phyloP scores from a whole-genome alignment of 2,329 filamentous ascomycete species.

The Stagonosporopsis cucurbitacearum region DNA sequence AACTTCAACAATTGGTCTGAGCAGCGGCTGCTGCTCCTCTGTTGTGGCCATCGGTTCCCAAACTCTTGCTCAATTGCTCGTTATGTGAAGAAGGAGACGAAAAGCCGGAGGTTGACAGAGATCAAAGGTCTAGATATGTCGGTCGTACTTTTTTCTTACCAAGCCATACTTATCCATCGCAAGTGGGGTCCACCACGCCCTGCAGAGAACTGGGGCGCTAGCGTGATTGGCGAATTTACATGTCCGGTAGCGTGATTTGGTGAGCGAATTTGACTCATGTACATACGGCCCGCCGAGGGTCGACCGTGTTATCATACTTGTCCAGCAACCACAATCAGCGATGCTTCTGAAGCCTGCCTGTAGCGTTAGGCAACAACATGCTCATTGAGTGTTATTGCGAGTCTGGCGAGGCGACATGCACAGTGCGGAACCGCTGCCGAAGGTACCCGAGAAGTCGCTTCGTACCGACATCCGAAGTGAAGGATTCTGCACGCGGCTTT shows the following conservation, averaged over 20 bases:
- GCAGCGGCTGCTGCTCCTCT: slow-evolving; percentile 42
- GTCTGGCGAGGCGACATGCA: background rate
- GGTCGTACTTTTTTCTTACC: slow-evolving; percentile 16
- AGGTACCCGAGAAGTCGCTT: slow-evolving; percentile 5
- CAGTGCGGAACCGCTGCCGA: background rate
- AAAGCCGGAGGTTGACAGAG: background rate
- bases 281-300: background rate
- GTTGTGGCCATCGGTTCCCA: slow-evolving; percentile 23
- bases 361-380: background rate
- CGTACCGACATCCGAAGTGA: slow-evolving; percentile 1
- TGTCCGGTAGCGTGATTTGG: slow-evolving; percentile 13
- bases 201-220: slow-evolving; percentile 11
- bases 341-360: background rate
- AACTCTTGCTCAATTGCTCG: background rate
- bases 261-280: slow-evolving; percentile 17
- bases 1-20: slow-evolving; percentile 30
- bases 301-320: background rate
- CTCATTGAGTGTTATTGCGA: background rate
- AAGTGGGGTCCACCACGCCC: slow-evolving; percentile 18
- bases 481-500: background rate
- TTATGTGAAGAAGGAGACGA: background rate
- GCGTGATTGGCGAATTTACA: slow-evolving; percentile 15
- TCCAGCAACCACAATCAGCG: background rate
- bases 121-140: slow-evolving; percentile 1
- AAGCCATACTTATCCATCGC: slow-evolving; percentile 14